Percentiles rank a stretch among this genome's conserved stretches.
These are phyloP conservation scores for Hortaea werneckii DNA, from an alignment of 2,329 filamentous ascomycete species.

Conservation along the genomic window DNA sequence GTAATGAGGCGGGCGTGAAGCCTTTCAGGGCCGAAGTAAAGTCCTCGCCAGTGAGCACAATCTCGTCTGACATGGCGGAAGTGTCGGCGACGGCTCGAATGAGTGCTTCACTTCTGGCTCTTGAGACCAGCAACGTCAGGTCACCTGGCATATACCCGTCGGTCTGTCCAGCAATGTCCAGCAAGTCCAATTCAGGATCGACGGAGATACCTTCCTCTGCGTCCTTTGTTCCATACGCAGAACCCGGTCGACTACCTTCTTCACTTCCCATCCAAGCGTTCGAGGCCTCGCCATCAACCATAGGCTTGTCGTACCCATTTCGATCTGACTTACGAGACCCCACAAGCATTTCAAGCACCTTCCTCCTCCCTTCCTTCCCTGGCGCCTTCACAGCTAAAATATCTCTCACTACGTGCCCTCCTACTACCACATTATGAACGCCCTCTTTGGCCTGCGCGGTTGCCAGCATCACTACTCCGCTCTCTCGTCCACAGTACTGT, in stretches of 20 bases:
- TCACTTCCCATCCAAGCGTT: slow-evolving; percentile 63
- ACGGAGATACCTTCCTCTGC: slow-evolving; percentile 57
- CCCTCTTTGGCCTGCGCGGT: slow-evolving; percentile 91
- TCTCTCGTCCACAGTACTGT: slow-evolving; percentile 72
- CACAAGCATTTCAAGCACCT: slow-evolving; percentile 71
- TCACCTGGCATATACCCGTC: slow-evolving; percentile 98
- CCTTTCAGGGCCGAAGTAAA: slow-evolving; percentile 79
- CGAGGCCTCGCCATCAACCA: slow-evolving; percentile 10
- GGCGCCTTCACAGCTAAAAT: slow-evolving; percentile 84
- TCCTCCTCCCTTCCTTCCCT: slow-evolving; percentile 77
- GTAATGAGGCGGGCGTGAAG: slow-evolving; percentile 88
- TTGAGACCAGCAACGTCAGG: slow-evolving; percentile 70
- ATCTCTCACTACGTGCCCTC: slow-evolving; percentile 84
- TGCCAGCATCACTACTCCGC: slow-evolving; percentile 74
- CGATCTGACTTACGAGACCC: slow-evolving; percentile 35
- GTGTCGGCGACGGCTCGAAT: slow-evolving; percentile 60
- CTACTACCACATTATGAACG: slow-evolving; percentile 79
- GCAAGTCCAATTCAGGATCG: slow-evolving; percentile 70
- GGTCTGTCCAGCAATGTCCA: slow-evolving; percentile 85
- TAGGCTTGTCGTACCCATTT: slow-evolving; percentile 2
- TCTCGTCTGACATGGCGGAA: slow-evolving; percentile 33
- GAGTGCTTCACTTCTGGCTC: slow-evolving; percentile 83
- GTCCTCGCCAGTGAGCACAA: slow-evolving; percentile 62
- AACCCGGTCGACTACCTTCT: slow-evolving; percentile 38
- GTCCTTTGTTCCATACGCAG: slow-evolving; percentile 26